Percentiles rank a stretch among this genome's conserved stretches.
Evolutionary conservation across 345 rosid genomes (phyloP).

Genomic region (Garcia nutans): DNA sequence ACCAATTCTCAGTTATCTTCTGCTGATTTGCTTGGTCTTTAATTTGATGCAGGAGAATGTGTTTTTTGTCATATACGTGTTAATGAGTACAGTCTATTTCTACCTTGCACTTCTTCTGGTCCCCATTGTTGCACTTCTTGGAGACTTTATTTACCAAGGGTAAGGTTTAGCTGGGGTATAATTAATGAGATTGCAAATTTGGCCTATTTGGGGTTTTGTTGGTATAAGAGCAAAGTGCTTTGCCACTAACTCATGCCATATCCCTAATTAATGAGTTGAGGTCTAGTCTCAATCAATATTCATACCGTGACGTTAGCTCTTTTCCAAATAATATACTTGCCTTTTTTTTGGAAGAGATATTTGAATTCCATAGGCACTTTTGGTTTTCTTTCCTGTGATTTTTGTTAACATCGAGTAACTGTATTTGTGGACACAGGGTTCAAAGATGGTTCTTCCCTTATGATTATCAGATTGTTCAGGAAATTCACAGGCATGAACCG

Average conservation of each 20-base stretch:
- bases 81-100: conserved; percentile 91
- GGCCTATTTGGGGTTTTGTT: not conserved
- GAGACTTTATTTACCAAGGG: conserved; percentile 94
- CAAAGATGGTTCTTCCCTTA: conserved; percentile 97
- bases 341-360: not conserved
- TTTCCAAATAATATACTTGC: not conserved
- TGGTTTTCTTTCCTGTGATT: not conserved
- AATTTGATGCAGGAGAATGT: conserved; percentile 68
- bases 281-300: not conserved
- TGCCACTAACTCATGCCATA: not conserved
- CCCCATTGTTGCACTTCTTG: conserved; percentile 82
- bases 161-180: conserved; percentile 29
- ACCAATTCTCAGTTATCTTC: not conserved
- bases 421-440: conserved; percentile 42
- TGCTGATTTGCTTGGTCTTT: conserved; percentile 19
- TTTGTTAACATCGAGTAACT: not conserved
- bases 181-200: no score
- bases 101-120: conserved; percentile 73
- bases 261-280: not conserved
- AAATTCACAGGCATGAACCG: conserved; percentile 70
- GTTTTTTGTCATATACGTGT: conserved; percentile 69
- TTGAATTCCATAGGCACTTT: not conserved
- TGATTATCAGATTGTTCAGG: conserved; percentile 93
- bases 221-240: not conserved
- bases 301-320: not conserved